phyloP scores from a whole-genome alignment of 345 rosid genomes.

The Rhizophora mangle region DNA sequence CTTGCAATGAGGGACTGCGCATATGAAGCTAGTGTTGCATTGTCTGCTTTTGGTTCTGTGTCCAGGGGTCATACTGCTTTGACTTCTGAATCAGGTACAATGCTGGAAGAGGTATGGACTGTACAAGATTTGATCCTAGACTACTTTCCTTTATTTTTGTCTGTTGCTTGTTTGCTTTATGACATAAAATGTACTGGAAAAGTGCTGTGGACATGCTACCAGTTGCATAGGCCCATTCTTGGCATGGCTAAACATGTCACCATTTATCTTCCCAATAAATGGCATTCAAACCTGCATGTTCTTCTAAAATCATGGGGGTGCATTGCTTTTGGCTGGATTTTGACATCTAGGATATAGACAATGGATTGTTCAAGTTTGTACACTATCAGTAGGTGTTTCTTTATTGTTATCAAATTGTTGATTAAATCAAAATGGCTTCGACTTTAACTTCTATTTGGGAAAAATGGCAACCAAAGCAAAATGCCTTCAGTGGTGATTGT shows the following conservation, averaged over 20 bases:
- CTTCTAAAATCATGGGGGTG: no score
- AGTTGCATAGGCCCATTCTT: neutral
- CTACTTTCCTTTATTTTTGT: neutral
- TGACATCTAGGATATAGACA: no score
- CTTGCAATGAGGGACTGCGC: conserved; percentile 91
- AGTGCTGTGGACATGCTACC: conserved; percentile 1
- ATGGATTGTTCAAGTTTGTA: no score
- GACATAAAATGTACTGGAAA: neutral
- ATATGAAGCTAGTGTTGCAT: conserved; percentile 70
- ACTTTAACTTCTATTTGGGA: no score
- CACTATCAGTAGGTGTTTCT: no score
- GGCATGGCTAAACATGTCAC: neutral
- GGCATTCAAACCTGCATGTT: no score
- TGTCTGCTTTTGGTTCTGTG: conserved; percentile 67
- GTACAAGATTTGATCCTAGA: conserved; percentile 1
- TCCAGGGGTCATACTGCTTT: conserved; percentile 83
- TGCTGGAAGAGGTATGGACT: conserved; percentile 84
- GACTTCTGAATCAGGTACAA: conserved; percentile 90
- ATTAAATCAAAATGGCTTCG: no score
- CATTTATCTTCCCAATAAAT: no score
- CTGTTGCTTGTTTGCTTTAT: neutral
- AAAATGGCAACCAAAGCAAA: no score
- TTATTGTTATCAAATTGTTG: no score
- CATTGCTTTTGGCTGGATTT: no score
- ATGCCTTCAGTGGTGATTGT: no score